Base-by-base conservation (phyloP, 805 yeast genomes). In the Nakazawaea ernobii region DNA sequence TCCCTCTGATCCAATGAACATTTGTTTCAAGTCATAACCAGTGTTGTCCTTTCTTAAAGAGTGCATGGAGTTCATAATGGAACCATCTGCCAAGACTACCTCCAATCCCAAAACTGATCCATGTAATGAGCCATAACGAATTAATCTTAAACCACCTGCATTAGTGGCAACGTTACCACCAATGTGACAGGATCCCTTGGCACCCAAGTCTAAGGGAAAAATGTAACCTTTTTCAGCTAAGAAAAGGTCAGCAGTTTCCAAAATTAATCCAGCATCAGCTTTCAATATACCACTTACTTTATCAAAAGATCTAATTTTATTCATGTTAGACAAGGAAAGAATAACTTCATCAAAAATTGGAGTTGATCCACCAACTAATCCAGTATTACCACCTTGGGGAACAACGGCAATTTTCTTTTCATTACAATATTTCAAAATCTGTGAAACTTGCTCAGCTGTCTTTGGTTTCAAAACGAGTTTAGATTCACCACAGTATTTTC, bases 301-400 rank as follows among this genome's bases (percentile, higher is more conserved):
- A 60, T 91, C 97, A 62, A 91, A 92, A 2, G 86, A 77, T 61
- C 96, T 79, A 45, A 92, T 75, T 59, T 84, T 76, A 72, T 88
- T 88, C 71, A 92, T 57, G 57, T 75, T 77, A 32, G 85, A 67
- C 42, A 90, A 68, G 2, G 89, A 84, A 24, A 91, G 55, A 24
- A 91, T 77, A 43, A 91, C 79, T 67, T 91, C 98, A 65, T 91
- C 98, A 65, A 89, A 91, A 0, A 91, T 83, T 0, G 97, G 97
- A 15, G 83, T 79, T 5, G 96, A 85, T 4, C 97, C 98, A 53
- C 97, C 98, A 37, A 91, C 98, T 40, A 91, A 74, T 27, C 97
- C 97, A 1, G 97, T 92, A 67, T 92, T 91, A 56, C 98, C 98
- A 61, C 97, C 97, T 68, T 92, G 97, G 13, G 98, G 97, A 8